These are phyloP conservation scores for Phialophora tarda DNA, from an alignment of 2,329 filamentous ascomycete species.

Conservation along the genomic window DNA sequence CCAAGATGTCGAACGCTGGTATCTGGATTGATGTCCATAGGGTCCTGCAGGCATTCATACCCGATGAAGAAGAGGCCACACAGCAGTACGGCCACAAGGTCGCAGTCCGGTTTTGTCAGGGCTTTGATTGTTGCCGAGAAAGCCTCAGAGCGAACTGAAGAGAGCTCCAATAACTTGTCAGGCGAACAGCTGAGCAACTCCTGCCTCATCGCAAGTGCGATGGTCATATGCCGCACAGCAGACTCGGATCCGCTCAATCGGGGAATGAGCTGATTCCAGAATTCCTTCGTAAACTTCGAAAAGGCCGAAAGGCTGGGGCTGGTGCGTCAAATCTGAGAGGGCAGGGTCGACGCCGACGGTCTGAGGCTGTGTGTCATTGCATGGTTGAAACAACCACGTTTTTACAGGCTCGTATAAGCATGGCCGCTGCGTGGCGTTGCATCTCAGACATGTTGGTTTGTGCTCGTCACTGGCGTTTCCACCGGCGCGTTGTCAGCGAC, in stretches of 20 bases:
- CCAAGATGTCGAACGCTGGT: constrained; percentile 13
- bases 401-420: neutral
- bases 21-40: constrained; percentile 6
- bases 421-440: neutral
- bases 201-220: constrained; percentile 14
- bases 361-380: neutral
- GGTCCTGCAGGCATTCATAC: constrained; percentile 14
- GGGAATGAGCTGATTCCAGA: constrained; percentile 1
- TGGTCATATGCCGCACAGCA: constrained; percentile 15
- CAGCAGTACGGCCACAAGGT: neutral
- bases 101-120: neutral
- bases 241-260: neutral
- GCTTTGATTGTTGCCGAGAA: neutral
- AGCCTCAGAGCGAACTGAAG: constrained; percentile 2
- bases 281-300: constrained; percentile 9
- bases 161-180: constrained; percentile 1
- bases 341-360: too few species aligned
- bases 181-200: constrained; percentile 10
- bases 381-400: neutral
- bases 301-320: constrained; percentile 8
- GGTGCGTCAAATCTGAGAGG: neutral
- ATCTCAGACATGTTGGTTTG: constrained; percentile 47
- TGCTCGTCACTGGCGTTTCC: constrained; percentile 50
- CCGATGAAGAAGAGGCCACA: constrained; percentile 7
- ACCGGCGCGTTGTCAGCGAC: constrained; percentile 25